Percentiles rank a stretch among this genome's conserved stretches.
Evolutionary conservation across 768 basidiomycete species (phyloP).

Genomic region (Austroboletus festivus): DNA sequence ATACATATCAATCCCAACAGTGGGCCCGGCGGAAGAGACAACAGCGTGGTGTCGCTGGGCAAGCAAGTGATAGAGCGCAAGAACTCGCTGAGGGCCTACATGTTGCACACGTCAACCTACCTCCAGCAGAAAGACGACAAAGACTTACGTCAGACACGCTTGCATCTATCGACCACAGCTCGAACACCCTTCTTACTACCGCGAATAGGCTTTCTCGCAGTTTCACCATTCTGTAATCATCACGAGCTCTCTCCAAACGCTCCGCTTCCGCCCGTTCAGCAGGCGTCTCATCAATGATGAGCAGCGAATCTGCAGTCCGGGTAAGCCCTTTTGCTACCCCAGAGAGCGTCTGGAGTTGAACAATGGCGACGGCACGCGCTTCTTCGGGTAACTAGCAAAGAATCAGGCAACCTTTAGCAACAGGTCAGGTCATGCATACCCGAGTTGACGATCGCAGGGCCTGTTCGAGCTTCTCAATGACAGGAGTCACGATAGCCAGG

Average conservation of each 20-base stretch:
- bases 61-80: slow-evolving; percentile 85
- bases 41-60: slow-evolving; percentile 69
- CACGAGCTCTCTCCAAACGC: slow-evolving; percentile 55
- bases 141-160: slow-evolving; percentile 69
- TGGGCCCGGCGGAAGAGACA: slow-evolving; percentile 79
- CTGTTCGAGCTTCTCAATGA: slow-evolving; percentile 65
- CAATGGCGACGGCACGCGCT: slow-evolving; percentile 58
- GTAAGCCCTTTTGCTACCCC: slow-evolving; percentile 89
- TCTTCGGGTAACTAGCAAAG: slow-evolving; percentile 63
- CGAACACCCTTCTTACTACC: slow-evolving; percentile 57
- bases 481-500: slow-evolving; percentile 73
- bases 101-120: slow-evolving; percentile 2
- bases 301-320: slow-evolving; percentile 63
- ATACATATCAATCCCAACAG: slow-evolving; percentile 77
- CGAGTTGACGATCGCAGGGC: slow-evolving; percentile 52
- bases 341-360: slow-evolving; percentile 76
- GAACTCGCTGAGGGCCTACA: slow-evolving; percentile 74
- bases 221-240: slow-evolving; percentile 58
- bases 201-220: slow-evolving; percentile 66
- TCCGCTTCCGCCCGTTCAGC: slow-evolving; percentile 50
- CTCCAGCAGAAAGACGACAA: not conserved
- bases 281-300: slow-evolving; percentile 57
- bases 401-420: not conserved
- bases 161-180: slow-evolving; percentile 78
- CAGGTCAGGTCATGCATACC: slow-evolving; percentile 35